These are phyloP conservation scores for Leishmania guyanensis DNA, from an alignment of 208 protist genomes.

Conservation along the genomic window DNA sequence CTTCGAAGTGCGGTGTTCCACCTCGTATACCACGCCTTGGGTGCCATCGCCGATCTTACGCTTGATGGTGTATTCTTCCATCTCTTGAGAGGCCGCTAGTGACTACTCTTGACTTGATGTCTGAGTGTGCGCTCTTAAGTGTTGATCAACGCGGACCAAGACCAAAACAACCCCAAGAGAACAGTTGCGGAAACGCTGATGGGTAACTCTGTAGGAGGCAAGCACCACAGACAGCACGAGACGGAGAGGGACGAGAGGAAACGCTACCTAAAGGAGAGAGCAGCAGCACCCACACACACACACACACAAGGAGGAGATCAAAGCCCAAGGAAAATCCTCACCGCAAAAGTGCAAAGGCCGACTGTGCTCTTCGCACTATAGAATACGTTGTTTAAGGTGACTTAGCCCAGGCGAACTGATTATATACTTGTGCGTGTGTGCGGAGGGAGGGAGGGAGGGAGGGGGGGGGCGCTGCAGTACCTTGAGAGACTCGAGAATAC, in stretches of 20 bases:
- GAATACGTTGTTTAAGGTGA: not conserved
- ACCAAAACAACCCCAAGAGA: not conserved
- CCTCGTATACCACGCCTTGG: conserved; percentile 81
- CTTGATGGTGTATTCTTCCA: conserved; percentile 82
- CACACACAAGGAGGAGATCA: not conserved
- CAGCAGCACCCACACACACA: not conserved
- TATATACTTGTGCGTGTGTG: no score
- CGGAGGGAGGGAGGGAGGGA: no score
- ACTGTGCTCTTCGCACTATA: not conserved
- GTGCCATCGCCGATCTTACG: conserved; percentile 77
- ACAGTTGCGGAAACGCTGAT: not conserved
- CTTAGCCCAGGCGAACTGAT: not conserved
- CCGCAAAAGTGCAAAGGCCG: not conserved
- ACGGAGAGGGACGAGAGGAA: conserved; percentile 8
- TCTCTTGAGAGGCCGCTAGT: conserved; percentile 12
- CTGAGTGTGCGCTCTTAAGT: not conserved
- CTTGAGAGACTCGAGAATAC: not conserved
- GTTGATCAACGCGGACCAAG: not conserved
- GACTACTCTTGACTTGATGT: not conserved
- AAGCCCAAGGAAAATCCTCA: not conserved
- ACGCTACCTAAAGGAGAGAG: conserved; percentile 7
- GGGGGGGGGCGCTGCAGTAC: not conserved
- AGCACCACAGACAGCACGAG: not conserved
- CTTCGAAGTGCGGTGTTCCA: conserved; percentile 51
- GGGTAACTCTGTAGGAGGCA: not conserved